phyloP scores from a whole-genome alignment of 2,329 filamentous ascomycete genomes.

The Aspergillus hortae region DNA sequence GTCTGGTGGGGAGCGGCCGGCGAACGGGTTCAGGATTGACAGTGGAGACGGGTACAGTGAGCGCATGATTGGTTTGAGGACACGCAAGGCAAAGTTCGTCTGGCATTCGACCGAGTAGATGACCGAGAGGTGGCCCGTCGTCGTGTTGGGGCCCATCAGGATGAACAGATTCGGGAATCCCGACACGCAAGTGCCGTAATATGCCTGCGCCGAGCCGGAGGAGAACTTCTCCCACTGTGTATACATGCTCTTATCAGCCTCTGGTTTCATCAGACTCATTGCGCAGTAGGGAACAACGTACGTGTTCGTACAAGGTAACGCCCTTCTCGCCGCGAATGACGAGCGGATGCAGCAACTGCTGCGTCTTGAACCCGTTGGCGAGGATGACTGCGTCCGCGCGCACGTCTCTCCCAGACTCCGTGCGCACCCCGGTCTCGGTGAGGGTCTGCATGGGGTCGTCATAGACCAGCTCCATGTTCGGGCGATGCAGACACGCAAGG shows the following conservation, averaged over 20 bases:
- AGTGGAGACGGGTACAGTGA: constrained; percentile 3
- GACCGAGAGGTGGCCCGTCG: constrained; percentile 49
- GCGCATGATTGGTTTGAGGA: constrained; percentile 42
- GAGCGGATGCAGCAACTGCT: constrained; percentile 46
- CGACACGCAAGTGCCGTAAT: constrained; percentile 49
- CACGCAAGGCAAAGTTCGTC: constrained; percentile 46
- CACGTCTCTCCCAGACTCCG: constrained; percentile 35
- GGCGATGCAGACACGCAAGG: constrained; percentile 40
- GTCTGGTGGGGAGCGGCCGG: not conserved
- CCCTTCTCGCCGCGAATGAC: constrained; percentile 45
- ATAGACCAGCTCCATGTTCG: constrained; percentile 41
- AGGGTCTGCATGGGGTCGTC: constrained; percentile 42
- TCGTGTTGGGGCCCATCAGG: constrained; percentile 45
- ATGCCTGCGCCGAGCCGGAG: constrained; percentile 32
- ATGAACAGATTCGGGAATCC: constrained; percentile 49
- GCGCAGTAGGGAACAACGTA: constrained; percentile 21
- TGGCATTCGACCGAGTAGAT: constrained; percentile 53
- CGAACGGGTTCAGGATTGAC: not conserved
- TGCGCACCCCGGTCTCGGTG: constrained; percentile 36
- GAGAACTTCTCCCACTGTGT: constrained; percentile 36
- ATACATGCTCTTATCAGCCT: not conserved
- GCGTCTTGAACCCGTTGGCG: constrained; percentile 50
- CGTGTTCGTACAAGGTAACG: constrained; percentile 23
- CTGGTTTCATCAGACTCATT: not conserved
- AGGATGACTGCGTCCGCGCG: constrained; percentile 48